Base-by-base conservation (phyloP, 305 asterid genomes). In the Ilex paraguariensis region DNA sequence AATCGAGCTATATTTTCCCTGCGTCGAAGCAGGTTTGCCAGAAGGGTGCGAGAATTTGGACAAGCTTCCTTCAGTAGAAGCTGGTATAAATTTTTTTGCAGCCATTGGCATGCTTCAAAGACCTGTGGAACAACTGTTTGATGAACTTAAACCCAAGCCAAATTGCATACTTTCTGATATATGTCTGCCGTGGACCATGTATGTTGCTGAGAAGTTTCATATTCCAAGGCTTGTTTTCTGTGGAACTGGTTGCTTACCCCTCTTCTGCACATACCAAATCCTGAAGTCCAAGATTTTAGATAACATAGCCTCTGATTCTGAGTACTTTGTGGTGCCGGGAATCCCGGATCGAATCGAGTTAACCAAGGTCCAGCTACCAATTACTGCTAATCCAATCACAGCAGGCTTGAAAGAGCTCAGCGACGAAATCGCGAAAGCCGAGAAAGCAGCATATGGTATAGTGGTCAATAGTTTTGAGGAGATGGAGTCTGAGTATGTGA, bases 221-320 rank as follows among this genome's bases (percentile, higher is more conserved):
- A 71, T 86, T 8, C 92, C 92, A 1, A 63, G 92, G 78, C 42
- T 88, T 32, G 55, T 79, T 3, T 88, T 88, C 50, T 79, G 82
- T 32, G 95, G 92, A 39, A 80, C 73, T 88, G 64, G 81, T 60
- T 83, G 89, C 60, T 88, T 88, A 33, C 42, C 94, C 2, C 76
- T 59, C 17, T 12, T 83, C 4, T 54, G 57, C 11, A 3, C n/a
- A 54, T 11, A 17, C 32, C 13, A 15, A 7, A 7, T 14, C 7
- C 3, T 14, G 8, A 11, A 3, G 8, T 15, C 57, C n/a, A 54
- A 15, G 30, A 14, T 54, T 15, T 11, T 54, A 3, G 57, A 54
- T 15, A 21, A 54, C 30, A 54, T 54, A 4, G n/a, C 55, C 12
- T 70, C 86, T 0, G 75, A 72, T 16, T 52, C 81, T 0, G 82